Percentiles rank a stretch among this genome's conserved stretches.
These are phyloP conservation scores for Euphorbia corollata DNA, from an alignment of 441 rosid genomes.

Conservation along the genomic window DNA sequence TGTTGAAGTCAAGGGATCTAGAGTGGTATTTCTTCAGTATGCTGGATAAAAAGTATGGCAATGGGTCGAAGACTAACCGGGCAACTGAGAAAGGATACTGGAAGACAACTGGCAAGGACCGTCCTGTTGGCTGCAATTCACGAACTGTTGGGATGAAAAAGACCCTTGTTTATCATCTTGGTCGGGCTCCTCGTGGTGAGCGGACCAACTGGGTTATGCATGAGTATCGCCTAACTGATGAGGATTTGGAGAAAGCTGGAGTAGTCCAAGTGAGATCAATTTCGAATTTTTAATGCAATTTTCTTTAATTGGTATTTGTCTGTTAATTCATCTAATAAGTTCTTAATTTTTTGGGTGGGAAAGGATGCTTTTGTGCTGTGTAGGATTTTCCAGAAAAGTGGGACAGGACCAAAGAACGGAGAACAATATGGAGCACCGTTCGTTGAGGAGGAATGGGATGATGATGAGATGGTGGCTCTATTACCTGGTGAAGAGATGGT, in stretches of 20 bases:
- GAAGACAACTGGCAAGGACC: constrained; percentile 95
- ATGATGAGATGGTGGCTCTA: constrained; percentile 41
- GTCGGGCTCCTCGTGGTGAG: constrained; percentile 85
- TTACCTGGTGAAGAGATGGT: constrained; percentile 48
- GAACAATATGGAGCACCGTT: constrained; percentile 97
- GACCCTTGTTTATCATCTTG: constrained; percentile 82
- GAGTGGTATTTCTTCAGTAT: constrained; percentile 93
- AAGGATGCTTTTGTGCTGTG: constrained; percentile 85
- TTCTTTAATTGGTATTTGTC: too few relatives aligned
- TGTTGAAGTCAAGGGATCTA: constrained; percentile 78
- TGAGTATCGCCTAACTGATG: constrained; percentile 77
- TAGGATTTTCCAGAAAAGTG: constrained; percentile 92
- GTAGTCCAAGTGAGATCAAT: constrained; percentile 50
- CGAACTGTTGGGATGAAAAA: constrained; percentile 82
- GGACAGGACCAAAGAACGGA: constrained; percentile 94
- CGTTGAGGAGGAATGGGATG: constrained; percentile 94
- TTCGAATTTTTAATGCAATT: neutral
- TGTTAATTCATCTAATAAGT: too few relatives aligned
- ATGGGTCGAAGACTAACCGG: constrained; percentile 82
- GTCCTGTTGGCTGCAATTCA: constrained; percentile 40
- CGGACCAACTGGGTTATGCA: constrained; percentile 98
- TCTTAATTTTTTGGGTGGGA: constrained; percentile 28
- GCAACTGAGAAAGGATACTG: constrained; percentile 96
- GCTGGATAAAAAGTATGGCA: constrained; percentile 74
- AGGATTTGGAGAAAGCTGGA: constrained; percentile 56